A percentile compares a stretch with the other conserved stretches of the same genome.
These are phyloP conservation scores for Cercospora berteroae DNA, from an alignment of 2,329 filamentous ascomycete species.

Conservation along the genomic window DNA sequence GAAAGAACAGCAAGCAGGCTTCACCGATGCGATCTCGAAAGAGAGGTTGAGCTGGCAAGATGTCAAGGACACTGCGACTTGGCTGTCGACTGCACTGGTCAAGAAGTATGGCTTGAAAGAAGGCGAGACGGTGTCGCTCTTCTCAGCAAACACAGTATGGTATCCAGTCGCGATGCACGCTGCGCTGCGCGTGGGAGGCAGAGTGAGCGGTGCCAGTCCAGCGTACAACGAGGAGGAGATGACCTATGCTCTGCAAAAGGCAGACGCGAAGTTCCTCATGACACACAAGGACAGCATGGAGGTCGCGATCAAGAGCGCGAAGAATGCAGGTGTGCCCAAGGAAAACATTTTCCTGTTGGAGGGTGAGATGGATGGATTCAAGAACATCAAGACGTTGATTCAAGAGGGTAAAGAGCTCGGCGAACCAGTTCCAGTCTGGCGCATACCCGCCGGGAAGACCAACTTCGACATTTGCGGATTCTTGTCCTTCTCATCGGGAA, in stretches of 20 bases:
- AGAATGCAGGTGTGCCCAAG: conserved; percentile 53
- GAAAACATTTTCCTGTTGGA: conserved; percentile 58
- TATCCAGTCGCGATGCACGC: conserved; percentile 64
- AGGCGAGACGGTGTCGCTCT: conserved; percentile 60
- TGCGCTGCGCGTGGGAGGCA: conserved; percentile 53
- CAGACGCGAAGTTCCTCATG: conserved; percentile 57
- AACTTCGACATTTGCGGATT: conserved; percentile 58
- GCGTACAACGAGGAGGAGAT: conserved; percentile 68
- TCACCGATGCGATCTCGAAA: conserved; percentile 59
- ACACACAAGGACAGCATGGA: conserved; percentile 56
- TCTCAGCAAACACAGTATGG: conserved; percentile 65
- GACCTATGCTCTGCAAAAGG: conserved; percentile 61
- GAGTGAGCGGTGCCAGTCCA: conserved; percentile 62
- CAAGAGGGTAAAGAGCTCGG: conserved; percentile 42
- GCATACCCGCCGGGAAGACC: conserved; percentile 52
- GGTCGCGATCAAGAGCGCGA: conserved; percentile 55
- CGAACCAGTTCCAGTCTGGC: conserved; percentile 50
- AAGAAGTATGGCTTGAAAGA: conserved; percentile 54
- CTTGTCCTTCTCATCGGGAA: conserved; percentile 45
- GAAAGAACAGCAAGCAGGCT: conserved; percentile 48
- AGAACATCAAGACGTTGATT: conserved; percentile 49
- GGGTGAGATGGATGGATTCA: conserved; percentile 52
- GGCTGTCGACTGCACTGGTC: conserved; percentile 60
- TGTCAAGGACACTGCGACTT: conserved; percentile 57
- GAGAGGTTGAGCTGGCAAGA: conserved; percentile 59